A percentile compares a stretch with the other conserved stretches of the same genome.
Evolutionary conservation across 75 land plant species (phyloP).

Genomic region (Adiantum capillusveneris): DNA sequence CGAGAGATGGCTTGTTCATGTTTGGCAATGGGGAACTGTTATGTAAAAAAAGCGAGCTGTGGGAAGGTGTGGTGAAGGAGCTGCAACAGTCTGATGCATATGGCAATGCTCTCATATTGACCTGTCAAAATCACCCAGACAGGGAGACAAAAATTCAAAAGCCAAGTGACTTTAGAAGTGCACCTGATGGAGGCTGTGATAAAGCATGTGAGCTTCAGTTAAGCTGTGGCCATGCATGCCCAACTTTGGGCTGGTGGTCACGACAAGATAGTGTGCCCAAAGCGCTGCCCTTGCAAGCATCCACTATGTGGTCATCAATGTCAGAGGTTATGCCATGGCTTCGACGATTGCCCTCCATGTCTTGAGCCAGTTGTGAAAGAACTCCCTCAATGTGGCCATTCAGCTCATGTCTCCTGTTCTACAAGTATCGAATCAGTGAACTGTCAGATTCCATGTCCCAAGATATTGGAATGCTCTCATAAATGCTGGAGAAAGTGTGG

Average conservation of each 20-base stretch:
- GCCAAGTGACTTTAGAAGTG: slow-evolving; percentile 7
- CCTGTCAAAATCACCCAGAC: slow-evolving; percentile 17
- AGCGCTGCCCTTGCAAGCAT: slow-evolving; percentile 8
- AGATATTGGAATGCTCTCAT: too few relatives aligned
- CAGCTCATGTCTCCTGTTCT: background rate
- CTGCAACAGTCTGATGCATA: background rate
- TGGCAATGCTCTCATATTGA: slow-evolving; percentile 6
- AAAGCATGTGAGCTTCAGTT: slow-evolving; percentile 17
- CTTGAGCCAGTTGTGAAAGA: background rate
- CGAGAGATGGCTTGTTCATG: slow-evolving; percentile 25
- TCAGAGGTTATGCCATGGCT: slow-evolving; percentile 13
- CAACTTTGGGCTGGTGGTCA: slow-evolving; percentile 23
- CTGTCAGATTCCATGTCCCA: background rate
- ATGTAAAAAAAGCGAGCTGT: slow-evolving; percentile 5
- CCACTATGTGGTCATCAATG: slow-evolving; percentile 13
- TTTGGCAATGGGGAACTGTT: slow-evolving; percentile 26
- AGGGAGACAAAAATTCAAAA: slow-evolving; percentile 4
- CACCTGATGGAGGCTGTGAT: slow-evolving; percentile 20
- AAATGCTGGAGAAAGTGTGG: background rate
- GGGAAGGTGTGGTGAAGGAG: slow-evolving; percentile 11
- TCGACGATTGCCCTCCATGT: slow-evolving; percentile 17
- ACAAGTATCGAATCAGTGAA: background rate
- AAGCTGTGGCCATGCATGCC: slow-evolving; percentile 24
- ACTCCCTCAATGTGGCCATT: slow-evolving; percentile 15
- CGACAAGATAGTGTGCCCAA: slow-evolving; percentile 12